These are phyloP conservation scores for Pichia insulana DNA, from an alignment of 805 yeast species.

Conservation along the genomic window DNA sequence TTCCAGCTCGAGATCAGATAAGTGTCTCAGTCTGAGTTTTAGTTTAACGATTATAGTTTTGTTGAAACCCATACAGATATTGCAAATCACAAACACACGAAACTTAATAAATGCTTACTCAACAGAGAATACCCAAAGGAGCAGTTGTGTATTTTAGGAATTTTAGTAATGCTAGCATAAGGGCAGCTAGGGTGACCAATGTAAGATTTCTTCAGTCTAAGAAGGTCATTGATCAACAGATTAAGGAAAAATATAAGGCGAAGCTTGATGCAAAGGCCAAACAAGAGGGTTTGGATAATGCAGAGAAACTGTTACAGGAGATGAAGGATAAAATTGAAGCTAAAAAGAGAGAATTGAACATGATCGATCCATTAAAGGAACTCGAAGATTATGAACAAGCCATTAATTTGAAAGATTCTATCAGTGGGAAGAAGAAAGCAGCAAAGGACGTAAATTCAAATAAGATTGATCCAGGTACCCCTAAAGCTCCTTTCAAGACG, in stretches of 20 bases:
- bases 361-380: constrained; percentile 61
- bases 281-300: constrained; percentile 34
- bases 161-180: neutral
- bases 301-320: constrained; percentile 55
- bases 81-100: no score
- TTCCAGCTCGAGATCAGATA: no score
- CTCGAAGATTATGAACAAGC: constrained; percentile 40
- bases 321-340: constrained; percentile 52
- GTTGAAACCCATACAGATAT: no score
- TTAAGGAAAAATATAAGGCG: constrained; percentile 31
- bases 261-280: constrained; percentile 34
- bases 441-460: constrained; percentile 19
- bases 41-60: no score
- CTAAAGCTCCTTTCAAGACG: constrained; percentile 52
- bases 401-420: constrained; percentile 13
- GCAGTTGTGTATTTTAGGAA: neutral
- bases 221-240: constrained; percentile 22
- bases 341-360: constrained; percentile 47
- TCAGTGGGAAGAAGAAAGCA: constrained; percentile 19
- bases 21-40: no score
- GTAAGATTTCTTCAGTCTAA: constrained; percentile 25
- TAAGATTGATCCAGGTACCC: constrained; percentile 27
- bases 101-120: no score
- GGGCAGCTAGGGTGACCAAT: constrained; percentile 20
- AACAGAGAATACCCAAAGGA: neutral